These are phyloP conservation scores for Pseudoneurospora amorphoporcata DNA, from an alignment of 495 filamentous ascomycete genomes.

Conservation along the genomic window DNA sequence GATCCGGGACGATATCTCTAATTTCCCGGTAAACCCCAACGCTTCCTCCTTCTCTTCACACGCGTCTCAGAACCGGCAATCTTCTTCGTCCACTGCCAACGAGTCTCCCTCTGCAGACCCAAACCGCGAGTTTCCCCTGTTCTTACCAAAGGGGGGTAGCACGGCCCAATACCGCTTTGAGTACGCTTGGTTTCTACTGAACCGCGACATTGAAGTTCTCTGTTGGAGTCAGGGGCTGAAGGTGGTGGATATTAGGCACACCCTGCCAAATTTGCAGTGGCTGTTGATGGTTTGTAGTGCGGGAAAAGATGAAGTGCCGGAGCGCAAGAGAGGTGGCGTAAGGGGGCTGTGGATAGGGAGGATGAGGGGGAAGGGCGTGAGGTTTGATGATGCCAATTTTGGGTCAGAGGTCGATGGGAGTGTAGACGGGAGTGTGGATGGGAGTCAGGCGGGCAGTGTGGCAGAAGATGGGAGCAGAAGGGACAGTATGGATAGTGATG, in stretches of 20 bases:
- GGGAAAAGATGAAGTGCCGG: constrained; percentile 64
- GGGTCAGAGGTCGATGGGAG: constrained; percentile 8
- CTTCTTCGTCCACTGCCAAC: neutral
- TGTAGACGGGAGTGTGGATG: neutral
- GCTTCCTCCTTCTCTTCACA: neutral
- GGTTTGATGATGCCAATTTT: neutral
- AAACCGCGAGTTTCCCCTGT: constrained; percentile 69
- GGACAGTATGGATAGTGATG: constrained; percentile 39
- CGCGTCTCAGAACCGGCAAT: neutral
- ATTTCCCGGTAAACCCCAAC: constrained; percentile 32
- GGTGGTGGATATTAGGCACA: constrained; percentile 80
- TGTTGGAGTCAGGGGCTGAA: constrained; percentile 62
- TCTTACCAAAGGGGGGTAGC: constrained; percentile 49
- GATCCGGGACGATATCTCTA: constrained; percentile 70
- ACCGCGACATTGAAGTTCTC: constrained; percentile 85
- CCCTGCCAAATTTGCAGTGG: constrained; percentile 86
- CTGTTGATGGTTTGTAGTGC: constrained; percentile 78
- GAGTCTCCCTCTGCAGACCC: constrained; percentile 16
- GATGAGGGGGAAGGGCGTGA: constrained; percentile 16
- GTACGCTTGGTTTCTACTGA: constrained; percentile 88
- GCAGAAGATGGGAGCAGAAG: constrained; percentile 26
- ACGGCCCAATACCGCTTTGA: constrained; percentile 79
- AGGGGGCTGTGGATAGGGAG: constrained; percentile 48
- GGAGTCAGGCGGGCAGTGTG: neutral
- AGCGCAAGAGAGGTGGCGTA: constrained; percentile 67